Percentiles rank a stretch among this genome's conserved stretches.
phyloP scores from a whole-genome alignment of 768 basidiomycete species.

The Pleurotus sapidus region DNA sequence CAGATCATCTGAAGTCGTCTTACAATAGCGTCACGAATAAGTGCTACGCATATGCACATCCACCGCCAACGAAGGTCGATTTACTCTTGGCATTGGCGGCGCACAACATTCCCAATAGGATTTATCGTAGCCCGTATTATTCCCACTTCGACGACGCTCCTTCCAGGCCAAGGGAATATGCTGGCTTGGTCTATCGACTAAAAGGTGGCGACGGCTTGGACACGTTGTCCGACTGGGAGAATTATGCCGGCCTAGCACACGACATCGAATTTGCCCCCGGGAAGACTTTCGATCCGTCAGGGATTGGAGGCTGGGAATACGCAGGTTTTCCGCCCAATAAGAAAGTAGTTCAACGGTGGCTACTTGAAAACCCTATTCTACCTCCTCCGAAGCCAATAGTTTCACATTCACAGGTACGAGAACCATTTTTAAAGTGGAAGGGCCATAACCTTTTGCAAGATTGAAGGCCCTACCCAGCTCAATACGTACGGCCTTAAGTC shows the following conservation, averaged over 20 bases:
- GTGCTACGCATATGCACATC: slow-evolving; percentile 42
- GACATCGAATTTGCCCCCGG: background rate
- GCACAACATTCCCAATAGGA: slow-evolving; percentile 49
- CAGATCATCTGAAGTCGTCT: too few relatives aligned
- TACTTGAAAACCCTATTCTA: slow-evolving; percentile 25
- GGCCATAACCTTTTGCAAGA: slow-evolving; percentile 23
- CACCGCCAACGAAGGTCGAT: slow-evolving; percentile 49
- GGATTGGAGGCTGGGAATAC: slow-evolving; percentile 78
- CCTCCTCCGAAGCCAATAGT: slow-evolving; percentile 12
- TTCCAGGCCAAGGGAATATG: slow-evolving; percentile 68
- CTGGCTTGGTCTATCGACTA: slow-evolving; percentile 70
- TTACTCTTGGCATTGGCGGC: slow-evolving; percentile 41
- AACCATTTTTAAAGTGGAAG: background rate
- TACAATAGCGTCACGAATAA: slow-evolving; percentile 27
- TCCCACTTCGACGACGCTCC: slow-evolving; percentile 72
- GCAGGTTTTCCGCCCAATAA: slow-evolving; percentile 64
- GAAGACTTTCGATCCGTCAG: slow-evolving; percentile 18
- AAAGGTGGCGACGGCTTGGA: slow-evolving; percentile 60
- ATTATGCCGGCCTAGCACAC: background rate
- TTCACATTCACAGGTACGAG: slow-evolving; percentile 51
- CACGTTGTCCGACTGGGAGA: slow-evolving; percentile 60
- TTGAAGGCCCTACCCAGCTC: slow-evolving; percentile 74
- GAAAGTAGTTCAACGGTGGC: slow-evolving; percentile 52
- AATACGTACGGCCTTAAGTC: slow-evolving; percentile 68
- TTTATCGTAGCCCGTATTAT: slow-evolving; percentile 82